A percentile compares a stretch with the other conserved stretches of the same genome.
Evolutionary conservation across 2,329 filamentous ascomycete species (phyloP).

Genomic region (Hypoxylon sp.): DNA sequence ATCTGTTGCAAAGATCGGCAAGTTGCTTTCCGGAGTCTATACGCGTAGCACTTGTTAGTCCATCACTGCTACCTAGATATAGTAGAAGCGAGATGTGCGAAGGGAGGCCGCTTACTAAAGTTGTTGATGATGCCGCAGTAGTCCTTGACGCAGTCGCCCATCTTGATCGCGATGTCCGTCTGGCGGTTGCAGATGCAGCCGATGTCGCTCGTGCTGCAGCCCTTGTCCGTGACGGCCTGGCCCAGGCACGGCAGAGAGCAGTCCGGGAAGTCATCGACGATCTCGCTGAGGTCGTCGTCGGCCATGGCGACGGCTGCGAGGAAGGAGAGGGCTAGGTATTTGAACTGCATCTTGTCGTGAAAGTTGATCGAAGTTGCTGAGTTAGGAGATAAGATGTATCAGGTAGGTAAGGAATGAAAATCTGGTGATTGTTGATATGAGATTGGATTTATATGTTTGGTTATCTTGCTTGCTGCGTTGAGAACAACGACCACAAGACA

Average conservation of each 20-base stretch:
- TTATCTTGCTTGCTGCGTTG: neutral
- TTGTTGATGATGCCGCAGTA: slow-evolving; percentile 4
- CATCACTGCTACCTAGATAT: neutral
- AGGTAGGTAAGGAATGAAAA: neutral
- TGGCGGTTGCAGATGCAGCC: slow-evolving; percentile 21
- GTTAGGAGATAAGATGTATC: neutral
- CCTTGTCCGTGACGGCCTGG: neutral
- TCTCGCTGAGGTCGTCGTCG: slow-evolving; percentile 16
- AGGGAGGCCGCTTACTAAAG: neutral
- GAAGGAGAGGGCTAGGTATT: slow-evolving; percentile 12
- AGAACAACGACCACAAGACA: neutral
- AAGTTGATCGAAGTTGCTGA: neutral
- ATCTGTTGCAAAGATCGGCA: slow-evolving; percentile 12
- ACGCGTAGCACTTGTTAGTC: neutral
- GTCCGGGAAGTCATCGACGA: slow-evolving; percentile 19
- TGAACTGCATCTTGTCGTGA: slow-evolving; percentile 13
- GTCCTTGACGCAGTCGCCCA: slow-evolving; percentile 8
- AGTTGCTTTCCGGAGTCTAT: slow-evolving; percentile 3
- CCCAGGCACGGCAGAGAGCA: slow-evolving; percentile 22
- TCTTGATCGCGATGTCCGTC: neutral
- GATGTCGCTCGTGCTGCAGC: slow-evolving; percentile 20
- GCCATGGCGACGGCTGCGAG: slow-evolving; percentile 15
- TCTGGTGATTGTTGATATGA: neutral
- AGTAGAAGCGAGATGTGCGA: neutral
- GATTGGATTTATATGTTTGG: neutral